phyloP scores from a whole-genome alignment of 148 eudicot species.

The Dianthus caryophyllus region DNA sequence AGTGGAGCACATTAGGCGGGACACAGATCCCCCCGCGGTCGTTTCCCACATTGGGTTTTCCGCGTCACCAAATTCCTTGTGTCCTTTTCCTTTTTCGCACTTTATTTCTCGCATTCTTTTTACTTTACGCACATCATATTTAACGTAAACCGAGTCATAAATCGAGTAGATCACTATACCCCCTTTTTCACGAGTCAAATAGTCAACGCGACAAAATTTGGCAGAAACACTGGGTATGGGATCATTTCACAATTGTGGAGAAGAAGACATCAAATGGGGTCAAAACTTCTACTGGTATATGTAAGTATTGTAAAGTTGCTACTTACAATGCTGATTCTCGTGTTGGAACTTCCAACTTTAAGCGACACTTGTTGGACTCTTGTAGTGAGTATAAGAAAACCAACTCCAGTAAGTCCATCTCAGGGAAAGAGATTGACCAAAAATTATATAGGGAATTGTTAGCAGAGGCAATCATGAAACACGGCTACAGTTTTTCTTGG shows the following conservation, averaged over 20 bases:
- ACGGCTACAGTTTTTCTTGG: constrained; percentile 17
- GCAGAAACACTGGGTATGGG: not conserved
- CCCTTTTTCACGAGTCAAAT: no score
- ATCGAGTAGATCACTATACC: no score
- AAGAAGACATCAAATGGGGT: not conserved
- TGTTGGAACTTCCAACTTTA: constrained; percentile 10
- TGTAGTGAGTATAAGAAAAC: constrained; percentile 1
- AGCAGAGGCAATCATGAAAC: no score
- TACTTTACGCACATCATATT: no score
- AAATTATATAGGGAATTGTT: not conserved
- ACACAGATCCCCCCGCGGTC: no score
- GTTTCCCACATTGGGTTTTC: no score
- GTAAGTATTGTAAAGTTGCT: constrained; percentile 1
- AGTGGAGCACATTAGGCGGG: no score
- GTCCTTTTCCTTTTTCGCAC: no score
- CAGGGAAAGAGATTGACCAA: constrained; percentile 1
- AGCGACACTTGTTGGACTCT: not conserved
- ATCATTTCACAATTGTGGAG: not conserved
- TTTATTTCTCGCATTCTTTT: no score
- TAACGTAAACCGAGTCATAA: no score
- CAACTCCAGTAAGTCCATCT: not conserved
- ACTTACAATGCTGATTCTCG: not conserved
- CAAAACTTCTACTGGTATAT: not conserved
- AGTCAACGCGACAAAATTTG: no score
- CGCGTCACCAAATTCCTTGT: no score